Conservation (phyloP, 1,284 basidiomycete genomes). For the Boletus semigastroideus region DNA sequence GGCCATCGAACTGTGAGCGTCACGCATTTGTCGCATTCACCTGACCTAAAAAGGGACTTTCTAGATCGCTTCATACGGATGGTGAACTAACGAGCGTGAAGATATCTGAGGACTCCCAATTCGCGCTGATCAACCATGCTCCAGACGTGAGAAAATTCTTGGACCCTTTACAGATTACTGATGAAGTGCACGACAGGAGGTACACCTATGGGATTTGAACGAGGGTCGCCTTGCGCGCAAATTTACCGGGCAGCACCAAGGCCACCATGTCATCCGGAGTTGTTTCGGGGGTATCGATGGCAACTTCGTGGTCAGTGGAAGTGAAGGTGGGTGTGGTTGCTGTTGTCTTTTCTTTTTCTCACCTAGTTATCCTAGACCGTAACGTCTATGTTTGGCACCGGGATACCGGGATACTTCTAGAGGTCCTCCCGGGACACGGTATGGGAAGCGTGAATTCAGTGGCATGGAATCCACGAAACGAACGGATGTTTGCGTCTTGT, state of each 20-base stretch:
- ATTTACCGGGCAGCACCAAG: conserved; percentile 82
- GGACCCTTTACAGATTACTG: conserved; percentile 3
- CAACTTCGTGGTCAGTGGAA: conserved; percentile 90
- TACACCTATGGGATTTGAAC: conserved; percentile 83
- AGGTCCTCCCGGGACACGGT: conserved; percentile 83
- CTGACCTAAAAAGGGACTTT: conserved; percentile 13
- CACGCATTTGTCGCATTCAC: conserved; percentile 13
- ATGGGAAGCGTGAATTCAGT: conserved; percentile 91
- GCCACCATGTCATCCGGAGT: conserved; percentile 82
- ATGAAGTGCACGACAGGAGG: conserved; percentile 57
- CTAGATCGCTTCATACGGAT: conserved; percentile 64
- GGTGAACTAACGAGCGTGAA: conserved; percentile 88
- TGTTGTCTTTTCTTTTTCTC: conserved; percentile 4
- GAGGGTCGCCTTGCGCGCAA: conserved; percentile 70
- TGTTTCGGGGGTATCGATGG: conserved; percentile 93
- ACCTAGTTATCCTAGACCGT: conserved; percentile 55
- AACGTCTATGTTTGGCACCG: conserved; percentile 96
- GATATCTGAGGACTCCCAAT: conserved; percentile 85
- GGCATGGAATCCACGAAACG: conserved; percentile 90
- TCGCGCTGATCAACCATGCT: conserved; percentile 83
- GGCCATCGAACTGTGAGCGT: conserved; percentile 59
- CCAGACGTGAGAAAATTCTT: conserved; percentile 65
- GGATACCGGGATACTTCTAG: conserved; percentile 78
- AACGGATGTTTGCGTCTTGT: conserved; percentile 91
- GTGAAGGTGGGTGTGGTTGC: conserved; percentile 70